Base-by-base conservation (phyloP, 352 stramenopile species). In the Phytophthora aleatoria region DNA sequence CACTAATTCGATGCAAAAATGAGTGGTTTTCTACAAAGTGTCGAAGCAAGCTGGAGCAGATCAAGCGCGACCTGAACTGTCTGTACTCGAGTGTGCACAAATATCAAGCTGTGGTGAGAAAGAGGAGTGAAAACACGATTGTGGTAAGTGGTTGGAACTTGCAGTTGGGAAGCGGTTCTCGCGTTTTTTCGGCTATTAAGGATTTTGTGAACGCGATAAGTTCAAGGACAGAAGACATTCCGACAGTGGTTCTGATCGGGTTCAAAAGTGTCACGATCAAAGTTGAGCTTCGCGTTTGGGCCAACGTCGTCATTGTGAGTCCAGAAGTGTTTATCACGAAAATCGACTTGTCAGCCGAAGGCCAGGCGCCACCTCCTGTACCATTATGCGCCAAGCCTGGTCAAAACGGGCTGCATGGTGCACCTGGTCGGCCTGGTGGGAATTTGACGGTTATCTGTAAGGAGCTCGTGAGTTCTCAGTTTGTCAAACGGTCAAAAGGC, bases 211-310 rank as follows among this genome's bases (percentile, higher is more conserved):
- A 43, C 4, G 1, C 11, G 1, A 43, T 24, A 8, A 16, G 26
- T 8, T 43, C 38, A 24, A 43, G 11, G 13, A 43, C 13, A 12
- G 13, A 20, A 24, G 38, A 3, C 15, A 20, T 43, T 15, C 43
- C 43, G 3, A 50, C 43, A 16, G 43, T 50, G 8, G 26, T 33
- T 31, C 31, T 50, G 24, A 50, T 50, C 4, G 43, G 43, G 31
- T 50, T 50, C 16, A 50, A 30, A 48, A 48, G 41, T 27, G 16
- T 50, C 20, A 31, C 24, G 41, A 48, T 48, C 41, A 28, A 48
- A n/a, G 24, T 31, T 15, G 5, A 31, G 20, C 20, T 50, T 50
- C 43, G 43, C 3, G 20, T 31, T 33, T 50, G 43, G 43, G 43
- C 43, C 26, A 50, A 50, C 11, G 20, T 50, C 12, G 43, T 50